Base-by-base conservation (phyloP, 441 rosid species). In the Pelargonium australe region DNA sequence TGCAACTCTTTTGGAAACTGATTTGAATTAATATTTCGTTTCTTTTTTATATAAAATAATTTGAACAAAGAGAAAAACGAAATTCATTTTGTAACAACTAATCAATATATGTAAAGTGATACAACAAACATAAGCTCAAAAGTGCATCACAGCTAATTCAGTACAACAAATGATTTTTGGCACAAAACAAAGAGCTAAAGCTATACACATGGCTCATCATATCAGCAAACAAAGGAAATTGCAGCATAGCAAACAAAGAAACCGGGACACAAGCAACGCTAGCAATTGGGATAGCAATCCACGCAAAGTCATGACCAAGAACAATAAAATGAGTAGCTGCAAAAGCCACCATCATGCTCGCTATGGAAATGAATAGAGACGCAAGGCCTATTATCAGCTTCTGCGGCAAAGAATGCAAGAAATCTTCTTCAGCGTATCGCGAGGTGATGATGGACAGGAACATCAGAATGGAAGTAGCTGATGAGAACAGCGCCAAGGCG, bases 331-430 rank as follows among this genome's bases (percentile, higher is more conserved):
- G 75, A 10, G 87, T 75, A 1, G 87, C 78, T 41, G 74, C 66
- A 68, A 85, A 86, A 28, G 89, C 83, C 8, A 80, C 78, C 71
- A 86, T 73, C 89, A 86, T 86, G 28, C 80, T 57, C 51, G 74
- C 76, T 45, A 85, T 81, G 1, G 89, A 82, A n/a, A 78, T 60
- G 73, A 86, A 86, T 7, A 85, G 84, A 16, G 84, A 73, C 2
- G 79, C 73, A n/a, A 81, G 82, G 45, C 89, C 89, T 43, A 75
- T 70, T 28, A 81, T 77, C 65, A 85, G 72, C 60, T 76, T 78
- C 58, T 73, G 74, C 0, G 89, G 87, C 57, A 85, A 61, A 0
- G 81, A 80, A 28, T 67, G 68, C 10, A 81, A 75, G 78, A 83
- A 85, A 62, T 83, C 87, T 69, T 76, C 83, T 69, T 81, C 84